Percentiles rank a stretch among this genome's conserved stretches.
Conservation (phyloP, 2,329 filamentous ascomycete genomes). For the Cladorrhinum sp. region DNA sequence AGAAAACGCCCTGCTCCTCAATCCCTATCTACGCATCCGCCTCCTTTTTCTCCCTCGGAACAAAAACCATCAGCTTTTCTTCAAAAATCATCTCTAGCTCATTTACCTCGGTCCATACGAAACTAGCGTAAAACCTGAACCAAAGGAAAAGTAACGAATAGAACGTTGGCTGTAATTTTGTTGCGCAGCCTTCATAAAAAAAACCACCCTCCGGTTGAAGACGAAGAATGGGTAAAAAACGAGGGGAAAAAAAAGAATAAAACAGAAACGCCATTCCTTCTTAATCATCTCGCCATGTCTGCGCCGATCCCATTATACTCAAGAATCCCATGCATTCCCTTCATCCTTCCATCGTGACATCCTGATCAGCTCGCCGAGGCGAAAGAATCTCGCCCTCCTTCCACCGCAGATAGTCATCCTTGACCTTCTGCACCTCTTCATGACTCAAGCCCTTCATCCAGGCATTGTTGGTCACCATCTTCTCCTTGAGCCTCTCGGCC, state of each 20-base stretch:
- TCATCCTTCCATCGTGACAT: conserved; percentile 22
- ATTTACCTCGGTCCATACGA: neutral
- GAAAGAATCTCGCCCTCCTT: conserved; percentile 40
- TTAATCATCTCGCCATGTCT: neutral
- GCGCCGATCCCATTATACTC: neutral
- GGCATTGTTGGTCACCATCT: conserved; percentile 76
- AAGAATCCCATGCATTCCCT: neutral
- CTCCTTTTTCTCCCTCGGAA: neutral
- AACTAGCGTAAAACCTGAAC: neutral
- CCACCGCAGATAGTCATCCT: conserved; percentile 59
- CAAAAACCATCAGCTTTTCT: neutral
- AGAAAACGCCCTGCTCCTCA: too few relatives aligned
- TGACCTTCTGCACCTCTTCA: conserved; percentile 71
- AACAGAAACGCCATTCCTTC: neutral
- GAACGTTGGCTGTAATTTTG: neutral
- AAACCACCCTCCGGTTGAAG: neutral
- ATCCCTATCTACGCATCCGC: too few relatives aligned
- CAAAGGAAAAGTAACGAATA: neutral
- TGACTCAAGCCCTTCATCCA: conserved; percentile 78
- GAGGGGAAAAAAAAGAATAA: neutral
- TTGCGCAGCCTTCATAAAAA: neutral
- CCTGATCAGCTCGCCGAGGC: conserved; percentile 7
- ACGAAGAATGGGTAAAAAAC: neutral
- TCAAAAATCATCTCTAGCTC: neutral
- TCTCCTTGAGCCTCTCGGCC: conserved; percentile 62